Evolutionary conservation across 2,329 filamentous ascomycete genomes (phyloP).

Genomic region (Aspergillus ochraceus): DNA sequence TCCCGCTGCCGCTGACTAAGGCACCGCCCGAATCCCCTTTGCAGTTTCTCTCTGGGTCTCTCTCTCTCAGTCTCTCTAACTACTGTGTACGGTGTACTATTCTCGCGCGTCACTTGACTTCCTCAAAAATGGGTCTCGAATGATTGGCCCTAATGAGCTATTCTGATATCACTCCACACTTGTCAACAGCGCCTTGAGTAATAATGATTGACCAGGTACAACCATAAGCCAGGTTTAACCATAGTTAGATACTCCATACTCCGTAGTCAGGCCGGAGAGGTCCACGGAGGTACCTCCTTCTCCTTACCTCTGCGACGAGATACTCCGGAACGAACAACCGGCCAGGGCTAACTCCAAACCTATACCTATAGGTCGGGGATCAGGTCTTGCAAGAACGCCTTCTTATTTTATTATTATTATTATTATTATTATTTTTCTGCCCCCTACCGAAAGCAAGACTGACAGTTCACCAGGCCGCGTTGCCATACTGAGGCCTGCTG

Average conservation of each 20-base stretch:
- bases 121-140: slow-evolving; percentile 19
- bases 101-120: slow-evolving; percentile 24
- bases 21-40: background rate
- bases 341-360: background rate
- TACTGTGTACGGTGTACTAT: slow-evolving; percentile 1
- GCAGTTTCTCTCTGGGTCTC: no score
- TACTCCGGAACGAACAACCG: background rate
- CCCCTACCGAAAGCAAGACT: background rate
- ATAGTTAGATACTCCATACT: background rate
- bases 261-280: background rate
- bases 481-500: slow-evolving; percentile 25
- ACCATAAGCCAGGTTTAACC: background rate
- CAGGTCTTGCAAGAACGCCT: background rate
- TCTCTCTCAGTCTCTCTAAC: no score
- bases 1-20: slow-evolving; percentile 21
- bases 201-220: slow-evolving; percentile 5
- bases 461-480: slow-evolving; percentile 1
- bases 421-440: no score
- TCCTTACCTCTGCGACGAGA: background rate
- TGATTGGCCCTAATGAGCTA: slow-evolving; percentile 16
- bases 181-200: slow-evolving; percentile 4
- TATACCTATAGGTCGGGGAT: background rate
- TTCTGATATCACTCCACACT: slow-evolving; percentile 18
- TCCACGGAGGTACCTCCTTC: background rate
- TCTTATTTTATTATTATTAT: background rate